These are phyloP conservation scores for Chernovozyma aurita DNA, from an alignment of 1,139 yeast species.

Conservation along the genomic window DNA sequence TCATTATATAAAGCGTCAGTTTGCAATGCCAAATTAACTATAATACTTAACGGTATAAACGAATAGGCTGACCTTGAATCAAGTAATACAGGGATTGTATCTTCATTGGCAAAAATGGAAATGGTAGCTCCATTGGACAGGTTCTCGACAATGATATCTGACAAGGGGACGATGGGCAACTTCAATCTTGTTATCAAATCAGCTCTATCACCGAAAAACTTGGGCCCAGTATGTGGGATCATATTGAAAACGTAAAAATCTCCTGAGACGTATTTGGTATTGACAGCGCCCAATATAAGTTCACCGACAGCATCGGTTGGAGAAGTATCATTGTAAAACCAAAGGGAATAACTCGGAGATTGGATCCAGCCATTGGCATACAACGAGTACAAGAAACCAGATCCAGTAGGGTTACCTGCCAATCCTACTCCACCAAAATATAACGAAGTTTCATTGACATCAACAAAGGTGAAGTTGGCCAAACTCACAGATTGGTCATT, in stretches of 20 bases:
- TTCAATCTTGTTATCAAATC: conserved; percentile 15
- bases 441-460: conserved; percentile 20
- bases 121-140: conserved; percentile 28
- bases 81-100: conserved; percentile 51
- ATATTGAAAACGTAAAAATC: conserved; percentile 45
- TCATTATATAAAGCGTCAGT: conserved; percentile 62
- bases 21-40: conserved; percentile 69
- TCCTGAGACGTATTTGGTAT: conserved; percentile 41
- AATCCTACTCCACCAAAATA: conserved; percentile 44
- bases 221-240: conserved; percentile 34
- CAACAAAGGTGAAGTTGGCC: conserved; percentile 24
- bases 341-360: conserved; percentile 54
- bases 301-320: conserved; percentile 24
- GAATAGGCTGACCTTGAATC: conserved; percentile 55
- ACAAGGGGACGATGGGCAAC: conserved; percentile 56
- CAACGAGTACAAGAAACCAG: conserved; percentile 40
- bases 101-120: conserved; percentile 3
- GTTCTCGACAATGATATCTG: conserved; percentile 48
- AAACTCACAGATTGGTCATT: conserved; percentile 13
- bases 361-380: conserved; percentile 28
- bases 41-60: conserved; percentile 54
- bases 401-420: conserved; percentile 37
- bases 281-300: conserved; percentile 59
- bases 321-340: conserved; percentile 26
- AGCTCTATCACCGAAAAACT: conserved; percentile 22